A percentile compares a stretch with the other conserved stretches of the same genome.
Evolutionary conservation across 208 protist species (phyloP).

Genomic region (Angomonas desouzai): DNA sequence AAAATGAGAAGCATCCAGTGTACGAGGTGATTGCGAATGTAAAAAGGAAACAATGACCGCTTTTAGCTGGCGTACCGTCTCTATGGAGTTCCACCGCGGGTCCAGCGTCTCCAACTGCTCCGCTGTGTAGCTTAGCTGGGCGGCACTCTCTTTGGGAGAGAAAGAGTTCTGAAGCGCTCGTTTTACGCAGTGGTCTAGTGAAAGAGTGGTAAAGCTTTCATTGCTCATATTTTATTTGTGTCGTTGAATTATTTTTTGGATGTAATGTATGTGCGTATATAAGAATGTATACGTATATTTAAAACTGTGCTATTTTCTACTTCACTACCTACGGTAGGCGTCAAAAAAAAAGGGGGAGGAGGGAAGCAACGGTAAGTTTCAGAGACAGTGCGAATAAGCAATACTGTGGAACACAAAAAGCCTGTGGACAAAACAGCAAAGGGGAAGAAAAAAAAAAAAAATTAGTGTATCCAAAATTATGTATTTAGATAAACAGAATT

Average conservation of each 20-base stretch:
- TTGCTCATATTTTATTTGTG: background rate
- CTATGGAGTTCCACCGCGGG: background rate
- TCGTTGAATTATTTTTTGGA: background rate
- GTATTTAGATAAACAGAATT: background rate
- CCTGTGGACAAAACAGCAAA: too few species aligned
- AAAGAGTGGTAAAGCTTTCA: conserved; percentile 1
- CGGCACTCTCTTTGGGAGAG: background rate
- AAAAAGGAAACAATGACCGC: background rate
- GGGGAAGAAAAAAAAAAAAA: too few species aligned
- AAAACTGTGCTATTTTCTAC: too few species aligned
- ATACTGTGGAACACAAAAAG: too few species aligned
- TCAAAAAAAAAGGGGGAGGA: too few species aligned
- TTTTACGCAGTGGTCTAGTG: conserved; percentile 4
- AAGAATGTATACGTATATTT: too few species aligned
- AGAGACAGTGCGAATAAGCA: too few species aligned
- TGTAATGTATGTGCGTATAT: too few species aligned
- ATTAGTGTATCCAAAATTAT: too few species aligned
- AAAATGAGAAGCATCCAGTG: background rate
- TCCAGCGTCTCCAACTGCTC: conserved; percentile 6
- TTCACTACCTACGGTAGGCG: too few species aligned
- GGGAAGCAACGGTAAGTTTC: too few species aligned
- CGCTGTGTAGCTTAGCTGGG: background rate
- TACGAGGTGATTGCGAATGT: background rate
- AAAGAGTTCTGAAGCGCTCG: background rate
- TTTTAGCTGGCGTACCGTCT: conserved; percentile 2